Percentiles rank a stretch among this genome's conserved stretches.
phyloP scores from a whole-genome alignment of 305 asterid species.

The Rubia tinctorum region DNA sequence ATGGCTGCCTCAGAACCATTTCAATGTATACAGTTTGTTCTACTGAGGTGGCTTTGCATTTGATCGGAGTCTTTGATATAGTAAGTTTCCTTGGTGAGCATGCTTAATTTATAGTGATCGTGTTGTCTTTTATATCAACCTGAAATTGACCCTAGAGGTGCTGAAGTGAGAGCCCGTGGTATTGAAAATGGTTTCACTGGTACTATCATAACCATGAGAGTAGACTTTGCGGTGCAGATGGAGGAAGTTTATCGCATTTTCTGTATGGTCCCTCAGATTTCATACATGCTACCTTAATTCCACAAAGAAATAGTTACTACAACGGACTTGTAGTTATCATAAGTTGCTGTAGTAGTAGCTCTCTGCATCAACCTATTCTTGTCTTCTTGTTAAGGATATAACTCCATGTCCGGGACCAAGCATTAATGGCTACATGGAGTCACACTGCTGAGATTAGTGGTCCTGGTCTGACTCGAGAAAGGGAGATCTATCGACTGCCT shows the following conservation, averaged over 20 bases:
- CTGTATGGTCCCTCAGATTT: slow-evolving; percentile 10
- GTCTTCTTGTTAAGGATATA: slow-evolving; percentile 12
- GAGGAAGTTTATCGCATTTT: background rate
- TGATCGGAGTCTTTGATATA: background rate
- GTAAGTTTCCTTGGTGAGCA: background rate
- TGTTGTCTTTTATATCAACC: background rate
- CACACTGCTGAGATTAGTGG: slow-evolving; percentile 12
- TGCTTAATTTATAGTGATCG: background rate
- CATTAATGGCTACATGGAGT: slow-evolving; percentile 6
- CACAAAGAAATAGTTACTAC: background rate
- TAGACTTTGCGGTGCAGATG: too few species aligned
- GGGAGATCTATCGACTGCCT: background rate
- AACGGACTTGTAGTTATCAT: slow-evolving; percentile 6
- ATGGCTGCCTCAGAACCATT: background rate
- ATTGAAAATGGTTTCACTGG: background rate
- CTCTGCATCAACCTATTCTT: slow-evolving; percentile 14
- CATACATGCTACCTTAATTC: background rate
- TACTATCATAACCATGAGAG: background rate
- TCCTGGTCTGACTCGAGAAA: slow-evolving; percentile 7
- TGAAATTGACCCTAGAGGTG: background rate
- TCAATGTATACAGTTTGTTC: background rate
- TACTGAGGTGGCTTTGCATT: background rate
- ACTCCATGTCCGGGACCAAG: slow-evolving; percentile 18
- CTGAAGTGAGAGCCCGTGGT: background rate
- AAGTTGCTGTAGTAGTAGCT: slow-evolving; percentile 12